Base-by-base conservation (phyloP, 176 grass and related monocot species). In the Cenchrus purpureus region DNA sequence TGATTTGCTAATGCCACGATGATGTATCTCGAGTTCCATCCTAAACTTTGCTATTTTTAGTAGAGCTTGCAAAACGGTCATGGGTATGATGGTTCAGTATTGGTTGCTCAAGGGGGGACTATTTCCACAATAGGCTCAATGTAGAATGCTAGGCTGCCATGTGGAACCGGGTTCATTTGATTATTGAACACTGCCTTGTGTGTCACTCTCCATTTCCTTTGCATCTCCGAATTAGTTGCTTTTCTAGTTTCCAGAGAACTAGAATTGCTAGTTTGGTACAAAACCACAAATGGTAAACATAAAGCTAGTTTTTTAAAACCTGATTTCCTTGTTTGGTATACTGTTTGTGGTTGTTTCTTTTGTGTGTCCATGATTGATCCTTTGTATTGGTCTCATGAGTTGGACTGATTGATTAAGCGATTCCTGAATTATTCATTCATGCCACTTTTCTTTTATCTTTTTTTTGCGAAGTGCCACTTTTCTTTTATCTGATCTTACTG, bases 31-130 rank as follows among this genome's bases (percentile, higher is more conserved):
- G 25, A 68, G 10, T 74, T 60, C 4, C 16, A 73, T 84, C 60
- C 25, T 66, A 32, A 83, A 74, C n/a, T 53, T 86, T 91, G 73
- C 88, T 64, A 88, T 88, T 87, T 86, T 89, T 86, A 80, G 87
- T 13, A 83, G 48, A 73, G 19, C 45, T 60, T 83, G 65, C 12
- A 37, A 80, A 86, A 55, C 50, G 8, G 45, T 76, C 83, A 46
- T 86, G 51, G 49, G 6, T 44, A 50, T 74, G 73, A 31, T 83
- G 54, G 22, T 65, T 68, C 67, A 75, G 20, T 74, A 68, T 81
- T 87, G 74, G 29, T 17, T 46, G 59, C 8, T 79, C 65, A 68
- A 46, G 75, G 16, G 45, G 45, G 43, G 60, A 13, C n/a, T 45
- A 78, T 84, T 74, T 68, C 45, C 22, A 80, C 29, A 56, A 60